phyloP scores from a whole-genome alignment of 1,284 basidiomycete species.

The Trametes hirsuta region DNA sequence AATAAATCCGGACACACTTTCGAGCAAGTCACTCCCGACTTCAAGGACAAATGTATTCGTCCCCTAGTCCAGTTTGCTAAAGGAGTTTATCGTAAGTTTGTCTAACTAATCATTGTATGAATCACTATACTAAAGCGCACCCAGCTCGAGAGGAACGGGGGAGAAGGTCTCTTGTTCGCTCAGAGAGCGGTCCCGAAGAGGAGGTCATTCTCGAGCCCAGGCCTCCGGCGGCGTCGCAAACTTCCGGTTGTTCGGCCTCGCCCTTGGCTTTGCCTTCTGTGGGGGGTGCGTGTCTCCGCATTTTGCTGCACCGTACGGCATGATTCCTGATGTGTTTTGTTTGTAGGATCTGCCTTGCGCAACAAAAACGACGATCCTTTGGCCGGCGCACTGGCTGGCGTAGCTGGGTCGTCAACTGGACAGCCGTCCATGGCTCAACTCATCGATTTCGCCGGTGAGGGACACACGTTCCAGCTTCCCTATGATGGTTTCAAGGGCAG shows the following conservation, averaged over 20 bases:
- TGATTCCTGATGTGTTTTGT: too few relatives aligned
- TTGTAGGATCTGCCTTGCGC: too few relatives aligned
- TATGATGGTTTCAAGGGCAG: too few relatives aligned
- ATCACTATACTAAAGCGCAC: not conserved
- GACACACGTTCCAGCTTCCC: not conserved
- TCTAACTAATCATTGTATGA: not conserved
- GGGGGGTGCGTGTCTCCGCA: too few relatives aligned
- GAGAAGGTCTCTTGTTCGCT: not conserved
- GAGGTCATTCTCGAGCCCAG: too few relatives aligned
- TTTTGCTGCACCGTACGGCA: too few relatives aligned
- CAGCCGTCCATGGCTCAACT: not conserved
- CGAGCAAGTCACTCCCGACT: not conserved
- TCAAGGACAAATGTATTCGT: not conserved
- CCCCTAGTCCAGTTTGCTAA: slow-evolving; percentile 4
- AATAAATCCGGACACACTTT: not conserved
- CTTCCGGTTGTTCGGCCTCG: not conserved
- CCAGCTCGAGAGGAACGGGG: not conserved
- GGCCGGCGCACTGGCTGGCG: too few relatives aligned
- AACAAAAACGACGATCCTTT: too few relatives aligned
- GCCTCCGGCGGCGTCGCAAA: not conserved
- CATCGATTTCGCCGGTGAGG: not conserved
- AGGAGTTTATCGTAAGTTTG: not conserved
- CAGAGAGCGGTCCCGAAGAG: not conserved
- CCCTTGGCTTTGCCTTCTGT: not conserved
- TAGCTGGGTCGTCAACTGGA: too few relatives aligned